Conservation (phyloP, 768 basidiomycete species). For the Mycena chlorophos region DNA sequence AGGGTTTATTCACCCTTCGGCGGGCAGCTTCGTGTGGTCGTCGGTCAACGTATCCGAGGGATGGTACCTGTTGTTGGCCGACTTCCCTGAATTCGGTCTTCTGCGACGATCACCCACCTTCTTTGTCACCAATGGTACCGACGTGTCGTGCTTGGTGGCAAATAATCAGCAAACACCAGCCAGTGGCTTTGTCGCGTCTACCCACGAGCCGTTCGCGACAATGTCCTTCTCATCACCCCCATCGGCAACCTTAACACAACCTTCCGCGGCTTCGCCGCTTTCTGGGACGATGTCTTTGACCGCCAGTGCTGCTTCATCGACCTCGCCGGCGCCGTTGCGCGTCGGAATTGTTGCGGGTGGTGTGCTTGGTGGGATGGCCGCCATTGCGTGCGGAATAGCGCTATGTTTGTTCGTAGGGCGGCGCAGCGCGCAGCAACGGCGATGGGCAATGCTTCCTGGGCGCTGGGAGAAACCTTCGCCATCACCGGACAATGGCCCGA, state of each 20-base stretch:
- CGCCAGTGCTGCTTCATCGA: constrained; percentile 23
- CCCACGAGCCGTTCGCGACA: background rate
- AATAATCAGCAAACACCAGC: background rate
- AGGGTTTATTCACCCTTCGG: background rate
- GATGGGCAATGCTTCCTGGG: constrained; percentile 36
- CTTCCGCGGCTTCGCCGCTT: constrained; percentile 7
- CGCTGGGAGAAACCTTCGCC: constrained; percentile 23
- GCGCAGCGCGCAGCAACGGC: constrained; percentile 17
- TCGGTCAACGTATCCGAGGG: constrained; percentile 37
- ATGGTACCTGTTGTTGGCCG: constrained; percentile 36
- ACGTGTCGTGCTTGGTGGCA: constrained; percentile 36
- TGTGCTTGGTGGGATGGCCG: constrained; percentile 46
- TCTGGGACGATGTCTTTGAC: constrained; percentile 11
- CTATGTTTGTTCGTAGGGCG: constrained; percentile 35
- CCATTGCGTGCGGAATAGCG: constrained; percentile 34
- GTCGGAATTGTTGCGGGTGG: constrained; percentile 52
- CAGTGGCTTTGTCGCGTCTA: background rate
- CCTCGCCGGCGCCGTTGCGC: constrained; percentile 26
- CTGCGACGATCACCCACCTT: constrained; percentile 31
- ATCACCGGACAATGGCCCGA: background rate
- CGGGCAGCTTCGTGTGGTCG: constrained; percentile 31
- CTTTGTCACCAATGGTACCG: constrained; percentile 38
- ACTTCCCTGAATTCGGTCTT: constrained; percentile 3
- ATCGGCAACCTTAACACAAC: constrained; percentile 10
- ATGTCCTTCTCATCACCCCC: constrained; percentile 5